Base-by-base conservation (phyloP, 345 rosid species). In the Arabis alpina region DNA sequence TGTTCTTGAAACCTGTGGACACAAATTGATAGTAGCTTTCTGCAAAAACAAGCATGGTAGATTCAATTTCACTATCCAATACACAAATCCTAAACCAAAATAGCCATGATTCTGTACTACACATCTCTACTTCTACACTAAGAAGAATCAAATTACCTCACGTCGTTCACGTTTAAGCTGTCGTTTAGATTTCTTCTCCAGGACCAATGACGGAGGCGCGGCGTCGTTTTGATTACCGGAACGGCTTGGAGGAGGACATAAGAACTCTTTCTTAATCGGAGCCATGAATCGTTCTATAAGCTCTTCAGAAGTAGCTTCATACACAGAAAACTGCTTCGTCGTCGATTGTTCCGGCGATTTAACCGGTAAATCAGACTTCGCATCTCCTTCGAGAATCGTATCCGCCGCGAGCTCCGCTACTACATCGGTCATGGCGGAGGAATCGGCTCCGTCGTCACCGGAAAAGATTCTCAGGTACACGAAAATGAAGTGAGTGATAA, bases 161-260 rank as follows among this genome's bases (percentile, higher is more conserved):
- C 49, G 87, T 56, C 97, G 92, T 69, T 91, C 97, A 27, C 98
- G 90, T 79, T 93, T 93, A 57, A 91, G 82, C 63, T 90, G 97
- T n/a, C 98, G 88, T 73, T 85, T 93, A 8, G 97, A 93, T 83
- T 93, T 93, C 88, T 85, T 91, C 76, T 93, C 96, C 75, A 73
- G 83, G 42, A 84, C 81, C 14, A 82, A 39, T 0, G 86, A 45
- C 37, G 68, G 79, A 54, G 84, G 63, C 34, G 69, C 76, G 62
- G 55, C 70, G 34, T 78, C 89, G 42, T 77, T 73, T 70, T 53
- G 59, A n/a, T 79, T 82, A 16, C 23, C 36, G 68, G 51, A n/a
- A 47, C 92, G 82, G 58, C 78, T 24, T 14, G 88, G 88, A 25
- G 96, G 91, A 37, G 88, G 91, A 55, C 94, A 86, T 6, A 89